Base-by-base conservation (phyloP, 2,329 filamentous ascomycete species). In the Capronia americana region DNA sequence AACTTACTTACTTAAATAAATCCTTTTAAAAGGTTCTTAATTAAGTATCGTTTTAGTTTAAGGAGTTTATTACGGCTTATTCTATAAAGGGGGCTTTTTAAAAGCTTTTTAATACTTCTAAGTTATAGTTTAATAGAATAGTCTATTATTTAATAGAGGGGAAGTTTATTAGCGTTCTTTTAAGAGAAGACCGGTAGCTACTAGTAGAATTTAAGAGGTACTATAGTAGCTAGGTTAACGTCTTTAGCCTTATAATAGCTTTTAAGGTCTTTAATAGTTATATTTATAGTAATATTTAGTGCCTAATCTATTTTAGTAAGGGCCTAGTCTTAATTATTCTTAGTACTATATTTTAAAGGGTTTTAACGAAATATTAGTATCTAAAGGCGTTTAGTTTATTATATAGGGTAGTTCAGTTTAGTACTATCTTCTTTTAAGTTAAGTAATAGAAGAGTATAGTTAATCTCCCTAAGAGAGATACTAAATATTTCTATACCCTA, bases 51-150 rank as follows among this genome's bases (percentile, higher is more conserved):
- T 17, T 30, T n/a, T n/a, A 55, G 24, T 55, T 55, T 34, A 26
- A 55, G 53, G 17, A 55, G 53, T 55, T 55, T 26, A n/a, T 55
- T 32, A 32, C 17, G 8, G 26, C 53, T 55, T 30, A 55, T 55
- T 34, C 53, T 30, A 30, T 55, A 55, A n/a, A 55, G 53, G 28
- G 53, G 28, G n/a, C 24, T n/a, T 10, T 30, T 55, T 17, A 20
- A 24, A 30, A 55, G 53, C 53, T 26, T 32, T 8, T 55, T 32
- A 32, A 10, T 10, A 14, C 53, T 17, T 34, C 32, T 28, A 12
- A 10, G 28, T 55, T 30, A 30, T 55, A 55, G 28, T 34, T 55
- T 17, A 20, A 55, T 55, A 20, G 53, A 17, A n/a, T 55, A 28
- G 51, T 54, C 17, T 10, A 28, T 54, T 23, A 54, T 14, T 30